Base-by-base conservation (phyloP, 345 rosid species). In the Erysimum cheiranthoides region DNA sequence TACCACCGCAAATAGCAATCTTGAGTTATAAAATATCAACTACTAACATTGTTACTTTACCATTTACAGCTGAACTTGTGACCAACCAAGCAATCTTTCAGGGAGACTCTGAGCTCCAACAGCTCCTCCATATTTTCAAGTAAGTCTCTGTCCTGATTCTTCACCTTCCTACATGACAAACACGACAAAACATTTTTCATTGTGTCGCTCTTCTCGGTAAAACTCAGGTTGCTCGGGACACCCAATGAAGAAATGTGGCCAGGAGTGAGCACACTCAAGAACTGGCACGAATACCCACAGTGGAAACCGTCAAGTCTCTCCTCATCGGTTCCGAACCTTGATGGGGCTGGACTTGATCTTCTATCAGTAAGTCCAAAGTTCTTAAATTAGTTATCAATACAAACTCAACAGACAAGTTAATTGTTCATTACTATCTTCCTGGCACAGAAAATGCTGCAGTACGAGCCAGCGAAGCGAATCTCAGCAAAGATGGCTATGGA, bases 271-370 rank as follows among this genome's bases (percentile, higher is more conserved):
- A 78, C 78, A 40, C 84, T 95, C 71, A 74, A 86, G 85, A 90
- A 95, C 86, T 95, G 99, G 99, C 99, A 95, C 32, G 99, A 89
- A 79, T 95, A 95, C 79, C 97, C 99, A 3, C 93, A 90, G 40
- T 95, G 99, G 99, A 92, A 77, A 42, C 86, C 94, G 12, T 87
- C 88, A 61, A 81, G 70, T 54, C 79, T 95, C 70, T 82, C 91
- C 31, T 54, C 91, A 5, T 85, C 84, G 43, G 92, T 94, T 52
- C 90, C 92, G 35, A 80, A 82, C 45, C 82, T 95, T 47, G 94
- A 95, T 17, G 68, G 74, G 17, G 79, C 88, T 59, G 99, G 99
- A 53, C 63, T 89, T 28, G 89, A 95, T 82, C 86, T 95, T 43
- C 84, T 95, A 39, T 67, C 84, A 5, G 98, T 94, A 81, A 89